Base-by-base conservation (phyloP, 306 rosid species). In the Adenanthera pavonina region DNA sequence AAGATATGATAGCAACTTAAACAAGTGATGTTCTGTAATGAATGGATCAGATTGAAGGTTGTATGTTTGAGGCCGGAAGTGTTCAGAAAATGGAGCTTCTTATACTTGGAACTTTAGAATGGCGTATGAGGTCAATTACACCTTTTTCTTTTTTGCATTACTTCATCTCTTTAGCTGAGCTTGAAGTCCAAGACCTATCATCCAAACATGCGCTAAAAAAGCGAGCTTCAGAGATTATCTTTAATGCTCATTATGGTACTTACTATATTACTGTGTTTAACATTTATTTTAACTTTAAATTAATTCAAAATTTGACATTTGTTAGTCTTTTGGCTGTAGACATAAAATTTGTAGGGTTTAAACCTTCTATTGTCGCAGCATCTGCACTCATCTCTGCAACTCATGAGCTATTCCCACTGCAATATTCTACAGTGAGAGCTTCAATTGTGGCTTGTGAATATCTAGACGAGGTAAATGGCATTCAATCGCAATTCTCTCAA, bases 101-200 rank as follows among this genome's bases (percentile, higher is more conserved):
- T 30, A 82, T 93, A 81, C 97, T 93, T 1, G 94, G 91, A 38
- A 72, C 92, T 36, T 83, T 93, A 57, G 57, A 87, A 17, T 93
- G 97, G 97, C 89, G 92, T 44, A 86, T 93, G 94, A 91, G 94
- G 77, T 87, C 94, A 38, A 84, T 90, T 10, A 93, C 96, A 34
- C 97, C 97, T 11, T 91, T 93, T 69, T 86, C 92, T 48, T 93
- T 93, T 84, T 74, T 91, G 82, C 49, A 83, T 60, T 91, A 86
- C 90, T 90, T 91, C 43, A 14, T 87, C 46, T 86, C 91, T 70
- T 78, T 77, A 48, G 72, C 86, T 40, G 87, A 90, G 36, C 62
- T 87, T 44, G 87, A 90, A 25, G 64, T 90, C 35, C 82, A 86
- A 41, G 89, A 86, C 43, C 85, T 75, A 53, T 46, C 89, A 72